These are phyloP conservation scores for Bipolaris zeicola DNA, from an alignment of 2,329 filamentous ascomycete species.

Conservation along the genomic window DNA sequence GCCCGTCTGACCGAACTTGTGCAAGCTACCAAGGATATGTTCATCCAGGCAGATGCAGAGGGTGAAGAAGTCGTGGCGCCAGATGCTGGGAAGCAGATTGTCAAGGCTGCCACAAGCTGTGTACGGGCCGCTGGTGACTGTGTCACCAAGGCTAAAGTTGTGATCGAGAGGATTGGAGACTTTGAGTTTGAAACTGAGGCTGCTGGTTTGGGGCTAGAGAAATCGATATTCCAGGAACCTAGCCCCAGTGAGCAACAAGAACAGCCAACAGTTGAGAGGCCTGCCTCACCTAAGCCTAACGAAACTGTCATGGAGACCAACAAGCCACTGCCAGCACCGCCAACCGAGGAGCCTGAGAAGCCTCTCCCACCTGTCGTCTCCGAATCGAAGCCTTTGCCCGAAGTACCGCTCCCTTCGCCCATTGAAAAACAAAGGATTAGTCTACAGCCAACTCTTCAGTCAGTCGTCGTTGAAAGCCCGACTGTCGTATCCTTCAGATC, in stretches of 20 bases:
- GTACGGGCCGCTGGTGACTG: constrained; percentile 91
- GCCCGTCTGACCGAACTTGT: constrained; percentile 80
- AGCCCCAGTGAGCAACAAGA: constrained; percentile 13
- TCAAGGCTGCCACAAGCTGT: constrained; percentile 81
- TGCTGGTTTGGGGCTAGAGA: constrained; percentile 51
- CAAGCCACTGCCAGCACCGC: constrained; percentile 47
- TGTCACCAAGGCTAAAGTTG: constrained; percentile 80
- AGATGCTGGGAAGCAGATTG: constrained; percentile 75
- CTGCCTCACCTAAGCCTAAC: constrained; percentile 15
- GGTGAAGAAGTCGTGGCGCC: constrained; percentile 79
- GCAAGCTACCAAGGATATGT: constrained; percentile 77
- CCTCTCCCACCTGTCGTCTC: constrained; percentile 53
- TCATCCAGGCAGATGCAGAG: constrained; percentile 69
- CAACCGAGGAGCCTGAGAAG: constrained; percentile 45
- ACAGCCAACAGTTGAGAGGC: constrained; percentile 16
- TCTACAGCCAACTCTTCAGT: constrained; percentile 27
- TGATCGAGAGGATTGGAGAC: constrained; percentile 88
- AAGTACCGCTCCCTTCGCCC: constrained; percentile 59
- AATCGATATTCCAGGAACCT: constrained; percentile 44
- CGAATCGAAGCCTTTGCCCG: constrained; percentile 71
- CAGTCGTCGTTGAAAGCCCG: constrained; percentile 40
- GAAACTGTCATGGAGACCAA: constrained; percentile 37
- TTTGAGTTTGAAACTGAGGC: constrained; percentile 70
- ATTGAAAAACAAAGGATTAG: constrained; percentile 33
- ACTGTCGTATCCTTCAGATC: constrained; percentile 51